phyloP scores from a whole-genome alignment of 1,284 basidiomycete genomes.

The Ustilago vetiveriae region DNA sequence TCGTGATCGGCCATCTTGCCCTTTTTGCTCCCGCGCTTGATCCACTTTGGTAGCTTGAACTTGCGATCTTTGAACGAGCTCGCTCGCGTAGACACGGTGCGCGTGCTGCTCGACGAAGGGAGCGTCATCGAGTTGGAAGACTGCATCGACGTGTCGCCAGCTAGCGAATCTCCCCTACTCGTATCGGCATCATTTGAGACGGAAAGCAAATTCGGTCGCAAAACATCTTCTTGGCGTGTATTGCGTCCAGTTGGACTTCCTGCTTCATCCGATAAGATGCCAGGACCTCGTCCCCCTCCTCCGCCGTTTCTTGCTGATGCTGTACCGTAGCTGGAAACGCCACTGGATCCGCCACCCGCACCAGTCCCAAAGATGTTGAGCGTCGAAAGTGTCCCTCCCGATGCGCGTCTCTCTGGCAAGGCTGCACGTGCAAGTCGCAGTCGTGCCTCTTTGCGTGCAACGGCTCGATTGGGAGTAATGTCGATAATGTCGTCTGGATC shows the following conservation, averaged over 20 bases:
- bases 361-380: constrained; percentile 43
- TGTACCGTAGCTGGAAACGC: background rate
- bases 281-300: constrained; percentile 1
- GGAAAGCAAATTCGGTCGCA: constrained; percentile 3
- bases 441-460: constrained; percentile 43
- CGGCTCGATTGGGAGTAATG: constrained; percentile 43
- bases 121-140: constrained; percentile 14
- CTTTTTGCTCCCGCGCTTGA: constrained; percentile 28
- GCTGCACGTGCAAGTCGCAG: constrained; percentile 48
- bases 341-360: constrained; percentile 9
- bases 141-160: constrained; percentile 16
- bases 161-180: background rate
- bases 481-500: constrained; percentile 56
- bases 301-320: background rate
- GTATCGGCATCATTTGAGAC: constrained; percentile 3
- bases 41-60: constrained; percentile 39
- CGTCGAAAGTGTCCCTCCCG: constrained; percentile 32
- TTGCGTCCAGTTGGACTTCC: constrained; percentile 32
- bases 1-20: background rate
- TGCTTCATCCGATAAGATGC: constrained; percentile 32
- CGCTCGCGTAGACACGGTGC: constrained; percentile 8
- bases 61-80: constrained; percentile 28
- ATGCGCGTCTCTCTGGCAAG: constrained; percentile 32
- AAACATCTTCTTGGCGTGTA: constrained; percentile 1
- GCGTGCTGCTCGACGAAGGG: constrained; percentile 32